phyloP scores from a whole-genome alignment of 352 stramenopile species.

The Chrysophaeum taylorii region DNA sequence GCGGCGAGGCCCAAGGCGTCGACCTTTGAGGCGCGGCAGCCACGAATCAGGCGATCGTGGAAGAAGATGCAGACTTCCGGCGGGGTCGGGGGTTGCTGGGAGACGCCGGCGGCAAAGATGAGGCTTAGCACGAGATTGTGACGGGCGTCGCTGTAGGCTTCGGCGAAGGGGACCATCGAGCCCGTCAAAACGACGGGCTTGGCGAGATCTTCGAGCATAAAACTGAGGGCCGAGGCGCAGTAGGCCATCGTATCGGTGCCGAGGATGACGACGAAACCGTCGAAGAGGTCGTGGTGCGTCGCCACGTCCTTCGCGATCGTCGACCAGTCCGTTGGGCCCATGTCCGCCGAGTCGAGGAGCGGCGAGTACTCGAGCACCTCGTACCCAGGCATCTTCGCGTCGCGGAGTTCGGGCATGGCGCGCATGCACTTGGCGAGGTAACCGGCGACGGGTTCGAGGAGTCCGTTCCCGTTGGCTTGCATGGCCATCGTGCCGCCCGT shows the following conservation, averaged over 20 bases:
- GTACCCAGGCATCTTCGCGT: slow-evolving; percentile 45
- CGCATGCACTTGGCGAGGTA: slow-evolving; percentile 71
- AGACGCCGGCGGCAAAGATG: slow-evolving; percentile 45
- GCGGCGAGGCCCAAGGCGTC: slow-evolving; percentile 82
- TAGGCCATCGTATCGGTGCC: slow-evolving; percentile 97
- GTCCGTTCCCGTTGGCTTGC: slow-evolving; percentile 55
- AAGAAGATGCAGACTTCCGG: slow-evolving; percentile 73
- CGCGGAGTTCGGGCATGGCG: slow-evolving; percentile 70
- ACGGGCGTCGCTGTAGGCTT: slow-evolving; percentile 88
- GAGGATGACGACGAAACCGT: slow-evolving; percentile 91
- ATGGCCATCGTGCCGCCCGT: slow-evolving; percentile 79
- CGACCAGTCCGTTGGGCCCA: slow-evolving; percentile 74
- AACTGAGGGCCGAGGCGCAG: slow-evolving; percentile 79
- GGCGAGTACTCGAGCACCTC: slow-evolving; percentile 3
- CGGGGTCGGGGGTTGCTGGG: too few species aligned
- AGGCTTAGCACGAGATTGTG: slow-evolving; percentile 88
- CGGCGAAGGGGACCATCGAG: slow-evolving; percentile 85
- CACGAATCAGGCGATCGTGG: slow-evolving; percentile 82
- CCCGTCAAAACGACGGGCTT: slow-evolving; percentile 89
- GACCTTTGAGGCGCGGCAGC: slow-evolving; percentile 88
- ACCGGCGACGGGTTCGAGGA: slow-evolving; percentile 64
- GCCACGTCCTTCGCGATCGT: slow-evolving; percentile 82
- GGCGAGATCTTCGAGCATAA: slow-evolving; percentile 92
- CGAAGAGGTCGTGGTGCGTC: slow-evolving; percentile 81
- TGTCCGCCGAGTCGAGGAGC: slow-evolving; percentile 66